Base-by-base conservation (phyloP, 495 filamentous ascomycete species). In the Tetracladium marchalianum region DNA sequence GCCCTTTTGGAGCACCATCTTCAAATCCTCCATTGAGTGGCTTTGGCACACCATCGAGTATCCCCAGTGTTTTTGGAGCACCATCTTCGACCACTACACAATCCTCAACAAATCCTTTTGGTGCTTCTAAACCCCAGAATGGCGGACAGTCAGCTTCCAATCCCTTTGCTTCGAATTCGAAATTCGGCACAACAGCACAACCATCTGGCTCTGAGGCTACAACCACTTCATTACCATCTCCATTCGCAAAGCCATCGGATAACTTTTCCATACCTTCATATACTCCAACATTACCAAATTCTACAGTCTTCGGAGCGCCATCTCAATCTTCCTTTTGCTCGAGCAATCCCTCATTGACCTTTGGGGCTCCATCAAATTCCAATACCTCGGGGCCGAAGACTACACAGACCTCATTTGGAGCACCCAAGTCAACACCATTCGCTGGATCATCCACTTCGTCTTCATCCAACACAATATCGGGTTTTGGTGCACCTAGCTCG, bases 291-390 rank as follows among this genome's bases (percentile, higher is more conserved):
- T n/a, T 10, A 27, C 9, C 35, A 2, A 36, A 2, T 16, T 36
- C 35, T 4, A 27, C 22, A 7, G n/a, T 43, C 5, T 51, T 51
- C 33, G 48, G 48, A 7, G 35, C 43, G 13, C 48, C 41, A 11
- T 51, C 47, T 27, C 22, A 27, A 27, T 7, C 22, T 7, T 27
- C 22, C 7, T 27, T 27, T n/a, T 2, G 16, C 5, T 5, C 35
- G 10, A 9, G 16, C 3, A 36, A 36, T n/a, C 9, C 35, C 9
- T n/a, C 12, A 16, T 36, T 10, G 12, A 36, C 35, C 16, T 36
- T 36, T 36, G 16, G 12, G 5, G 9, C 35, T 16, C 35, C 35
- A 5, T n/a, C 35, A 16, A 36, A 2, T n/a, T n/a, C 16, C 10
- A 4, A 2, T 16, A 27, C 27, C 35, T 18, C 43, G 7, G 16